Evolutionary conservation across 1,139 yeast genomes (phyloP).

Genomic region (Saccharomyces hybrid): DNA sequence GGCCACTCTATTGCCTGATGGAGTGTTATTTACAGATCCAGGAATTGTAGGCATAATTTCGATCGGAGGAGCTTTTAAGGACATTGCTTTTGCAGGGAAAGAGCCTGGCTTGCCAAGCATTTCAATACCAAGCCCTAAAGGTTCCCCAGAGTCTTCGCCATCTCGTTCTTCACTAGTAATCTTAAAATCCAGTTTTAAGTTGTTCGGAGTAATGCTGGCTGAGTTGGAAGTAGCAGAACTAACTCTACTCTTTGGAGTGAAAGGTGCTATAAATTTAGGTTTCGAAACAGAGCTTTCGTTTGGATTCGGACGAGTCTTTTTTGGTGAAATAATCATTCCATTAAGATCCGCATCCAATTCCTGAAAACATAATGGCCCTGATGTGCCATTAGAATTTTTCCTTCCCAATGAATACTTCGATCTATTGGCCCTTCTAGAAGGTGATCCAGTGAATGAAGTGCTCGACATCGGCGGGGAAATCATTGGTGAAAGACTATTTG

Average conservation of each 20-base stretch:
- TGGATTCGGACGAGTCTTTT: neutral
- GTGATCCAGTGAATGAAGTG: slow-evolving; percentile 7
- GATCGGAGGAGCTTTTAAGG: slow-evolving; percentile 14
- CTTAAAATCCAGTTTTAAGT: slow-evolving; percentile 4
- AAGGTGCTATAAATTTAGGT: neutral
- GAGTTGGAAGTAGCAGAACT: neutral
- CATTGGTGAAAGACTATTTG: slow-evolving; percentile 5
- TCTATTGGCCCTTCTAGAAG: slow-evolving; percentile 6
- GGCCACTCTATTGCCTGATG: slow-evolving; percentile 14
- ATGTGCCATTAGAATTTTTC: neutral
- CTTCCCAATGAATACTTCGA: slow-evolving; percentile 5
- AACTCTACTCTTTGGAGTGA: slow-evolving; percentile 5
- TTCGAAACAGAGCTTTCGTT: neutral
- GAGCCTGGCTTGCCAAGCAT: neutral
- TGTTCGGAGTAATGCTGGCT: neutral
- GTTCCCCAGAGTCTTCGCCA: neutral
- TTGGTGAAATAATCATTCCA: neutral
- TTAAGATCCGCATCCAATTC: neutral
- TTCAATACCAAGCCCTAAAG: slow-evolving; percentile 6
- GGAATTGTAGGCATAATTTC: slow-evolving; percentile 22
- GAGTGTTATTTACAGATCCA: slow-evolving; percentile 22
- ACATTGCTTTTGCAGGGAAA: neutral
- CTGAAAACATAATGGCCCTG: neutral
- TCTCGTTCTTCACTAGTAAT: neutral
- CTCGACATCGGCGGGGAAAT: slow-evolving; percentile 5